Evolutionary conservation across 805 yeast species (phyloP).

Genomic region (Candida stauntonica): DNA sequence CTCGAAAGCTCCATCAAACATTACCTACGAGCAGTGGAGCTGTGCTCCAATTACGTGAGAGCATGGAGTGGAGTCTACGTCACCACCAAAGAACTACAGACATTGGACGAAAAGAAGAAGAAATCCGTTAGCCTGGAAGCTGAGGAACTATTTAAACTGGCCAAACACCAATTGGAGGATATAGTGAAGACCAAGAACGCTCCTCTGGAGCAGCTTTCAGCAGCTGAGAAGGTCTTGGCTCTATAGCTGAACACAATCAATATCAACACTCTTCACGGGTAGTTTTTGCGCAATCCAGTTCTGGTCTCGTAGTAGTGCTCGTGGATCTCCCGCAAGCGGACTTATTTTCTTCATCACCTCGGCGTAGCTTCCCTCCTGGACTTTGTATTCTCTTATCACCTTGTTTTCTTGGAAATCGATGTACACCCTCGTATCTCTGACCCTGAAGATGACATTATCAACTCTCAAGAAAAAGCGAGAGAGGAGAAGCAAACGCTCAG

Average conservation of each 20-base stretch:
- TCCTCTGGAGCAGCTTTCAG: slow-evolving; percentile 14
- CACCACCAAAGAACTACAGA: slow-evolving; percentile 29
- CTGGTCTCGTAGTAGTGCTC: slow-evolving; percentile 68
- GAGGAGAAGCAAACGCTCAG: slow-evolving; percentile 65
- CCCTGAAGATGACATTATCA: slow-evolving; percentile 81
- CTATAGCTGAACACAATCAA: slow-evolving; percentile 3
- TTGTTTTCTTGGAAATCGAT: slow-evolving; percentile 65
- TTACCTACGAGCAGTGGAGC: slow-evolving; percentile 69
- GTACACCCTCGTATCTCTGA: slow-evolving; percentile 80
- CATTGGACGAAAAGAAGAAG: slow-evolving; percentile 7
- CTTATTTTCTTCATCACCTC: slow-evolving; percentile 39
- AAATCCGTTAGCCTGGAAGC: slow-evolving; percentile 4
- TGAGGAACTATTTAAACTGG: slow-evolving; percentile 7
- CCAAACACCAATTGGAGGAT: slow-evolving; percentile 12
- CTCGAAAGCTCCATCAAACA: slow-evolving; percentile 34
- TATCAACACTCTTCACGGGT: slow-evolving; percentile 36
- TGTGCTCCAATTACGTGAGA: slow-evolving; percentile 61
- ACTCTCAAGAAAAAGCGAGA: slow-evolving; percentile 81
- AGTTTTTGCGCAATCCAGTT: slow-evolving; percentile 76
- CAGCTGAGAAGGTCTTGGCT: slow-evolving; percentile 17
- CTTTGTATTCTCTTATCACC: slow-evolving; percentile 74
- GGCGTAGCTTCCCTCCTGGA: slow-evolving; percentile 54
- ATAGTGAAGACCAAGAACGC: slow-evolving; percentile 17
- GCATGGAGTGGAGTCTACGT: slow-evolving; percentile 70
- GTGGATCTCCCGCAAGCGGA: slow-evolving; percentile 58